Base-by-base conservation (phyloP, 371 early-diverging fungal species). In the Blakeslea trispora region DNA sequence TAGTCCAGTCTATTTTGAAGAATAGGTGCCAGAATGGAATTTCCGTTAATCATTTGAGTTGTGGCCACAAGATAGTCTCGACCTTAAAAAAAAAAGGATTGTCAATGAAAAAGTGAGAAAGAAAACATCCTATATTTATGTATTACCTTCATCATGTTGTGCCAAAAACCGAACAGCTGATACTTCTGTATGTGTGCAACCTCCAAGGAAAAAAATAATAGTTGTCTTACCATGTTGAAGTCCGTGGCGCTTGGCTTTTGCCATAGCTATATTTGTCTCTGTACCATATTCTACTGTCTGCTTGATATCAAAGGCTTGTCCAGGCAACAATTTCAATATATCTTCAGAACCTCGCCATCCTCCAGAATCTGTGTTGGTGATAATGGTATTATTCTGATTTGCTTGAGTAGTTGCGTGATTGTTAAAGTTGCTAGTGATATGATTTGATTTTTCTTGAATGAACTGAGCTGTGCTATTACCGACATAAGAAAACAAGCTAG, bases 111-210 rank as follows among this genome's bases (percentile, higher is more conserved):
- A n/a, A n/a, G n/a, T n/a, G n/a, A n/a, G n/a, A n/a, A n/a, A n/a
- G n/a, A n/a, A n/a, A n/a, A n/a, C 23, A 22, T 19, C 39, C 51
- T 22, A 6, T 15, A 34, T 18, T 35, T 35, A 31, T 50, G 18
- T 23, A 65, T 50, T 74, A 83, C 91, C 88, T 60, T 85, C 85
- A 37, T 87, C 86, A 59, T 89, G 87, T 61, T 87, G 86, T 13
- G 91, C 83, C 43, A 95, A 68, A 64, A 92, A 90, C 14, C 96
- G 81, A 21, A 95, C 75, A 19, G 96, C 93, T 8, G 94, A 81
- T 13, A 96, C 85, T 66, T 97, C 97, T 9, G 96, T 89, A 49
- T 79, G 89, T 2, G 96, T 96, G 66, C 95, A 94, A n/a, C 97
- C 97, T 37, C 96, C 97, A n/a, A 97, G 73, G 68, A 94, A 96